phyloP scores from a whole-genome alignment of 2,329 filamentous ascomycete genomes.

The Aureobasidium sp. region DNA sequence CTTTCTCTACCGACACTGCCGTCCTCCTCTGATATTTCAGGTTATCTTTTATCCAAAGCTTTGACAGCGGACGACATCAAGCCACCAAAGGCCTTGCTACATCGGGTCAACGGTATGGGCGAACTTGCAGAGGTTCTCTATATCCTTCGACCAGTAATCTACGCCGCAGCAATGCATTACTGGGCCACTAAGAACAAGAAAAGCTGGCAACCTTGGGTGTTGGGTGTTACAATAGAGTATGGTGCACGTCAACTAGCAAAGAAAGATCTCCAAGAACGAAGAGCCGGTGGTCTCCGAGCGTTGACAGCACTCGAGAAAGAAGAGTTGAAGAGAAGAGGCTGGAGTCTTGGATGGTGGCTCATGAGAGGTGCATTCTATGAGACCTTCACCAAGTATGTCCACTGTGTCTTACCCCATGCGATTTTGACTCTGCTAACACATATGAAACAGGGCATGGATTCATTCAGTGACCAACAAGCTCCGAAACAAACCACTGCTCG shows the following conservation, averaged over 20 bases:
- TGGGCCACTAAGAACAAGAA: conserved; percentile 65
- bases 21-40: conserved; percentile 71
- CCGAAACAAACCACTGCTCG: conserved; percentile 64
- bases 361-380: conserved; percentile 98
- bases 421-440: conserved; percentile 22
- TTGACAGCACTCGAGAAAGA: conserved; percentile 81
- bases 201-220: conserved; percentile 86
- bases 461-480: conserved; percentile 66
- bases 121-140: conserved; percentile 85
- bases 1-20: conserved; percentile 78
- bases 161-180: conserved; percentile 73
- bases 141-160: conserved; percentile 80
- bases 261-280: conserved; percentile 53
- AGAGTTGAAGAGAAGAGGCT: conserved; percentile 79
- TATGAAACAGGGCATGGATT: conserved; percentile 44
- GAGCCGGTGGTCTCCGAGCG: conserved; percentile 65
- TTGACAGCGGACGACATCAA: conserved; percentile 96
- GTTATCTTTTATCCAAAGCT: conserved; percentile 82
- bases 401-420: not conserved
- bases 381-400: conserved; percentile 63
- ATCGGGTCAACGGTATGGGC: conserved; percentile 64
- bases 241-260: conserved; percentile 78
- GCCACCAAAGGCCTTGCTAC: conserved; percentile 77
- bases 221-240: conserved; percentile 79
- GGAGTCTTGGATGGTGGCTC: conserved; percentile 89